Evolutionary conservation across 108 stramenopile genomes (phyloP).

Genomic region (Schizochytrium sp.): DNA sequence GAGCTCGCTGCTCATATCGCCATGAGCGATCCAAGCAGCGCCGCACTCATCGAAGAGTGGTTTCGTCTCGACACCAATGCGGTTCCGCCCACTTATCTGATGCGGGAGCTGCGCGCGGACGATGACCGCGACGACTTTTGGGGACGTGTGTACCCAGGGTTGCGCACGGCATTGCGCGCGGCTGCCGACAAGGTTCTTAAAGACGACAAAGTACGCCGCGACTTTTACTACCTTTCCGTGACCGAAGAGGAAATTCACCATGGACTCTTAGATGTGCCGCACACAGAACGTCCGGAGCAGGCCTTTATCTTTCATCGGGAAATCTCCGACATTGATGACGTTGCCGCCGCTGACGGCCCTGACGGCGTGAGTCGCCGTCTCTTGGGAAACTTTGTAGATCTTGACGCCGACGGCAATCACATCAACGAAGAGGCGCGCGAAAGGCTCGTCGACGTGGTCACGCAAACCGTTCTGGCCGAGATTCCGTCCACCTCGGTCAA

Average conservation of each 20-base stretch:
- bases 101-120: not conserved
- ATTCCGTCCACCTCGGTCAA: no score
- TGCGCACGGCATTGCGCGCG: not conserved
- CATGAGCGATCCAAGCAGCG: not conserved
- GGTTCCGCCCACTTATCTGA: not conserved
- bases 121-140: not conserved
- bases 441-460: not conserved
- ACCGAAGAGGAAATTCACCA: not conserved
- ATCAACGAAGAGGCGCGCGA: not conserved
- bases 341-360: not conserved
- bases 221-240: not conserved
- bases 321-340: not conserved
- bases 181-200: not conserved
- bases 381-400: not conserved
- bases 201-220: not conserved
- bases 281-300: not conserved
- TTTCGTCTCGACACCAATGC: not conserved
- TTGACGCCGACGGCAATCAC: not conserved
- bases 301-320: not conserved
- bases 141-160: not conserved
- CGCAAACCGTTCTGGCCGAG: not conserved
- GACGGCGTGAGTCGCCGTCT: not conserved
- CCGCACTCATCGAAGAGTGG: not conserved
- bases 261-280: not conserved
- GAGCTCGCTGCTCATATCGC: not conserved